Evolutionary conservation across 164 flowering plant genomes (phyloP).

Genomic region (Magnolia sinica): DNA sequence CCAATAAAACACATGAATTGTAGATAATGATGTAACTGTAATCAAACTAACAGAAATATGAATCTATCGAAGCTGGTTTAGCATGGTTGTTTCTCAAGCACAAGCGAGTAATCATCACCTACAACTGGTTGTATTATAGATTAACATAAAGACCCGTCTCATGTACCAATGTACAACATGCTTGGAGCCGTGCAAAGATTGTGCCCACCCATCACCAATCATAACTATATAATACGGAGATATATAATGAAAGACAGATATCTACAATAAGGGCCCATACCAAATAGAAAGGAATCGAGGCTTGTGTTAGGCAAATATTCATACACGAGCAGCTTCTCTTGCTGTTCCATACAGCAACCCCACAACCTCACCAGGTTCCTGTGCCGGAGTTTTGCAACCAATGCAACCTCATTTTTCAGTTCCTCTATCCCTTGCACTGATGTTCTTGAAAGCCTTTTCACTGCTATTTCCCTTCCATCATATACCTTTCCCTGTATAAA

Average conservation of each 20-base stretch:
- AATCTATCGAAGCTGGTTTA: neutral
- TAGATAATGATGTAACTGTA: neutral
- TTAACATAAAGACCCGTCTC: neutral
- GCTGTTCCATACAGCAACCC: slow-evolving; percentile 33
- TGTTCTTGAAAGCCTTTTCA: slow-evolving; percentile 25
- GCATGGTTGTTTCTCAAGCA: neutral
- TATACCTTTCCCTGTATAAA: slow-evolving; percentile 28
- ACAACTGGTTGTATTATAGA: too few relatives aligned
- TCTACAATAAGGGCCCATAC: slow-evolving; percentile 16
- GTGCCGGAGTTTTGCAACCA: slow-evolving; percentile 44
- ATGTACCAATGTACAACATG: neutral
- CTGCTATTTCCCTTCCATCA: slow-evolving; percentile 33
- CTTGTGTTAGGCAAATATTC: slow-evolving; percentile 46
- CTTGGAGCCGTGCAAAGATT: neutral
- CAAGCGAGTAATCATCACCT: neutral
- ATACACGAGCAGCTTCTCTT: slow-evolving; percentile 43
- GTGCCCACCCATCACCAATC: neutral
- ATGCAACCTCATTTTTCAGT: slow-evolving; percentile 32
- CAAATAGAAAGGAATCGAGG: slow-evolving; percentile 38
- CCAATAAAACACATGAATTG: neutral
- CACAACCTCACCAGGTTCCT: slow-evolving; percentile 39
- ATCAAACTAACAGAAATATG: neutral
- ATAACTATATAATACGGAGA: neutral
- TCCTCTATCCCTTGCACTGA: slow-evolving; percentile 29
- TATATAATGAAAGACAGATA: neutral